phyloP scores from a whole-genome alignment of 202 grass and related monocot species.

The Zizania palustris region DNA sequence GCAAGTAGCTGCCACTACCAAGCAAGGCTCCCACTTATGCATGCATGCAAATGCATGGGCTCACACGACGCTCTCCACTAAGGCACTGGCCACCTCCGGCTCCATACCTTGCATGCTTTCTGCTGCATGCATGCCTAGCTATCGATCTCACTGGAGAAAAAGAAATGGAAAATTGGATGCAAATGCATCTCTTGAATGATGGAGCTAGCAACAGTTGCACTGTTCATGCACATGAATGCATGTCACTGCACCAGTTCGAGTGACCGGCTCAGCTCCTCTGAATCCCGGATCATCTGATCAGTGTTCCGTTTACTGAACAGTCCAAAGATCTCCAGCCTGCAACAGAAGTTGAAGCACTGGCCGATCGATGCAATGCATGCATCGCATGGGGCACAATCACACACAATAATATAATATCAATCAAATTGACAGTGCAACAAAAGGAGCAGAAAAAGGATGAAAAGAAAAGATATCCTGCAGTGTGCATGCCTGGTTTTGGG shows the following conservation, averaged over 20 bases:
- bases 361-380: not conserved
- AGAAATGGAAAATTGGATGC: not conserved
- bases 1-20: not conserved
- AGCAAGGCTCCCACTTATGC: not conserved
- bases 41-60: conserved; percentile 24
- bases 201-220: not conserved
- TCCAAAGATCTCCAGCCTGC: conserved; percentile 18
- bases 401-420: conserved; percentile 5
- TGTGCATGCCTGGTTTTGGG: conserved; percentile 14
- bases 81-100: not conserved
- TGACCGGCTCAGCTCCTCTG: not conserved
- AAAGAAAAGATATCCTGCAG: not conserved
- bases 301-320: conserved; percentile 26
- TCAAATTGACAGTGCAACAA: not conserved
- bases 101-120: conserved; percentile 26
- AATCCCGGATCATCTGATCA: not conserved
- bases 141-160: not conserved
- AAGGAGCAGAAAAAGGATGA: not conserved
- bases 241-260: not conserved
- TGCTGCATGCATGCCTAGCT: not conserved
- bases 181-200: not conserved
- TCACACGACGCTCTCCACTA: not conserved
- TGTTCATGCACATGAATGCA: conserved; percentile 37
- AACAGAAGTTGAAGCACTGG: conserved; percentile 7
- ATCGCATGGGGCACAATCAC: conserved; percentile 36